These are phyloP conservation scores for Acanthamoeba royreba DNA, from an alignment of 208 protist species.

Conservation along the genomic window DNA sequence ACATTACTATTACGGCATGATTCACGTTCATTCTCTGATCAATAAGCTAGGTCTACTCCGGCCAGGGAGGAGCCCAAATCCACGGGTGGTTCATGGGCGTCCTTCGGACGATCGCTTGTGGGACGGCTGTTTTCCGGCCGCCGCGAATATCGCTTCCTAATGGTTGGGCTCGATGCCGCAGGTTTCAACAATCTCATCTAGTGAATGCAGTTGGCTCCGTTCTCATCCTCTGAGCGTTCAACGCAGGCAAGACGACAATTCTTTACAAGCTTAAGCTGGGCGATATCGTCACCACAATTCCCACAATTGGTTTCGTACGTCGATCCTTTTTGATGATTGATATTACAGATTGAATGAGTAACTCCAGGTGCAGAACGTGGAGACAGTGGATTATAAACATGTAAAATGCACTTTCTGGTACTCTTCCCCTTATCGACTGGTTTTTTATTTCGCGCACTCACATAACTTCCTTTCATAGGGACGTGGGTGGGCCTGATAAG, in stretches of 20 bases:
- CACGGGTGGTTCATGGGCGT: not conserved
- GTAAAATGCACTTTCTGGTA: constrained; percentile 83
- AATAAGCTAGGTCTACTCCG: too few relatives aligned
- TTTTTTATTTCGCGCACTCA: too few relatives aligned
- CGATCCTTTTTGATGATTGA: too few relatives aligned
- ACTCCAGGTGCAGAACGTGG: not conserved
- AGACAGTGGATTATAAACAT: not conserved
- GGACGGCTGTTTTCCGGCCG: constrained; percentile 86
- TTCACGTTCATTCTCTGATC: not conserved
- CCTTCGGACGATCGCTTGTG: not conserved
- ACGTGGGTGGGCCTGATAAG: constrained; percentile 15
- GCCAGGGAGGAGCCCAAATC: too few relatives aligned
- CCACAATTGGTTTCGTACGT: constrained; percentile 74
- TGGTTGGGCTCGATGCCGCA: constrained; percentile 96
- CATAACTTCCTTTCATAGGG: not conserved
- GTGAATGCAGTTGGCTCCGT: too few relatives aligned
- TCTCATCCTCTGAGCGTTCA: too few relatives aligned
- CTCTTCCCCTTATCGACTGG: not conserved
- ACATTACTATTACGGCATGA: not conserved
- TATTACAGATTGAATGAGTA: not conserved
- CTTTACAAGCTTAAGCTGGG: constrained; percentile 74
- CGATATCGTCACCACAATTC: constrained; percentile 93
- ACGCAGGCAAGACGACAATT: constrained; percentile 96
- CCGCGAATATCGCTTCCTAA: constrained; percentile 92
- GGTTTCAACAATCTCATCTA: too few relatives aligned